Evolutionary conservation across 2,329 filamentous ascomycete species (phyloP), one percentile per base, ranked within the genome.

Genomic region (Arthrobotrys entomopaga): DNA sequence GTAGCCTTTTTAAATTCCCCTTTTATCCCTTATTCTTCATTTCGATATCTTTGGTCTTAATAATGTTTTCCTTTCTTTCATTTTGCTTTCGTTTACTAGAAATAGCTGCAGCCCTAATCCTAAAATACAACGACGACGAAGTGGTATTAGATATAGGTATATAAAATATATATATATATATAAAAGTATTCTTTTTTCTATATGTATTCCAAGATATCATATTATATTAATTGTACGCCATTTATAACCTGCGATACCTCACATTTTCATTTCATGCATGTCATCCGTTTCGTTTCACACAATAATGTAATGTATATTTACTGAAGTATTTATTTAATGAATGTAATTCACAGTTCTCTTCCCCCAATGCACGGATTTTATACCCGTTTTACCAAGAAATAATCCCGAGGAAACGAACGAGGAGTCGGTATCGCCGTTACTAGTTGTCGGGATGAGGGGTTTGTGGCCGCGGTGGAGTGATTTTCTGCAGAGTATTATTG

Each of bases 291-390:
- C n/a, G n/a, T n/a, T n/a, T n/a, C n/a, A n/a, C n/a, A n/a, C n/a
- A n/a, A n/a, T n/a, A n/a, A n/a, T n/a, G n/a, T n/a, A 15, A 40
- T 13, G 34, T 40, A 13, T 7, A 40, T 40, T 7, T 40, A 40
- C 34, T 40, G 7, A 40, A 40, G 34, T 13, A 43, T 43, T 15
- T 13, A 13, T 4, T 43, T 13, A 43, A 26, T 26, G 24, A 26
- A 26, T 26, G 24, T 26, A 26, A 3, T 26, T 26, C 24, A 61
- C 38, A 15, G 66, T 53, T 22, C 29, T 19, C 48, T 72, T 71
- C 52, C 66, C 66, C 66, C 59, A 71, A n/a, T 58, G 53, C 6
- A 72, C 54, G 2, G 67, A 65, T 13, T 72, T 72, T 3, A n/a
- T 38, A 6, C n/a, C 22, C 16, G 29, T 11, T 26, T 3, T 16